Evolutionary conservation across 305 asterid species (phyloP).

Genomic region (Plantago coronopus): DNA sequence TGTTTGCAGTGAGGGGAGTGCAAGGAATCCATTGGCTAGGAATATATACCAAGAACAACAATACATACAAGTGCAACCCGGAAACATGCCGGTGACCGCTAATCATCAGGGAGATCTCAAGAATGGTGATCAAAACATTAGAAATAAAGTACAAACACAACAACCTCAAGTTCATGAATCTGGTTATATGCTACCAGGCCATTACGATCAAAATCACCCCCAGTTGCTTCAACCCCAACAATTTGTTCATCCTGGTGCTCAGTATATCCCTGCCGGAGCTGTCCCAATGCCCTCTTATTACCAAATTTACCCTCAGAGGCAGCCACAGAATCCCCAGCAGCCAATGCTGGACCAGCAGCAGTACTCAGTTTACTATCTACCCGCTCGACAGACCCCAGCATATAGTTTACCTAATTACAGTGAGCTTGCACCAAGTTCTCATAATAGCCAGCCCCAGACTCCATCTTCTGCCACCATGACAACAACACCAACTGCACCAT

Average conservation of each 20-base stretch:
- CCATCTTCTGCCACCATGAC: conserved; percentile 31
- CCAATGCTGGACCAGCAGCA: conserved; percentile 57
- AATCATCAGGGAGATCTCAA: conserved; percentile 42
- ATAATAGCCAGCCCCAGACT: conserved; percentile 50
- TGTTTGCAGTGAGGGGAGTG: conserved; percentile 75
- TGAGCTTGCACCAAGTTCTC: conserved; percentile 43
- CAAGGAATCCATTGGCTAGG: conserved; percentile 57
- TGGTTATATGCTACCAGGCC: conserved; percentile 46
- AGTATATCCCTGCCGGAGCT: conserved; percentile 59
- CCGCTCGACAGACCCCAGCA: conserved; percentile 58
- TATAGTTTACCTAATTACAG: conserved; percentile 53
- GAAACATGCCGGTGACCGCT: conserved; percentile 22
- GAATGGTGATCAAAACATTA: conserved; percentile 40
- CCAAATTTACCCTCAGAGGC: conserved; percentile 66
- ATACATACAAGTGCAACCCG: conserved; percentile 49
- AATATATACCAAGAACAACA: conserved; percentile 68
- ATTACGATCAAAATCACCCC: conserved; percentile 60
- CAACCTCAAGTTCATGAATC: conserved; percentile 60
- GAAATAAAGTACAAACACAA: conserved; percentile 41
- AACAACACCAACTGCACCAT: conserved; percentile 27
- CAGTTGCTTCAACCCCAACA: conserved; percentile 75
- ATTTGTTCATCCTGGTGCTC: conserved; percentile 57
- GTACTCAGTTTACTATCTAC: conserved; percentile 60
- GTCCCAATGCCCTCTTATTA: conserved; percentile 56
- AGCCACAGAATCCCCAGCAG: conserved; percentile 52